Evolutionary conservation across 176 grass and related monocot species (phyloP).

Genomic region (Oryza coarctata): DNA sequence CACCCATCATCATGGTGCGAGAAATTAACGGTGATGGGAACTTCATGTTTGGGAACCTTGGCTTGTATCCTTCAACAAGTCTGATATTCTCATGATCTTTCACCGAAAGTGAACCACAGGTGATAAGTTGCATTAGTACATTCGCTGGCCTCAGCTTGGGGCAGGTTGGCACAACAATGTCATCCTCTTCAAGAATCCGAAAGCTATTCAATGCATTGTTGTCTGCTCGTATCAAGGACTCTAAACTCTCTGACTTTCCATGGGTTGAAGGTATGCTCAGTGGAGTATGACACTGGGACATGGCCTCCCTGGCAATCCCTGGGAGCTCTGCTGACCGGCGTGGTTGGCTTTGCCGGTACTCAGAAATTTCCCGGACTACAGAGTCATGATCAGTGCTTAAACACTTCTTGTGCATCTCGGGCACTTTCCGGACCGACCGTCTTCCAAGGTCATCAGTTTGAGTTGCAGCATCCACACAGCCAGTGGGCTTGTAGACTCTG

Average conservation of each 20-base stretch:
- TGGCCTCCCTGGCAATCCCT: slow-evolving; percentile 35
- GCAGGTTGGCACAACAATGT: slow-evolving; percentile 54
- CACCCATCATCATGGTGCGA: slow-evolving; percentile 62
- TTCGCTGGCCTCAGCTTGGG: slow-evolving; percentile 64
- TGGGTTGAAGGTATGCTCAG: slow-evolving; percentile 33
- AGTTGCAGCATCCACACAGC: slow-evolving; percentile 67
- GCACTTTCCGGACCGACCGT: slow-evolving; percentile 18
- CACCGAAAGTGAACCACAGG: slow-evolving; percentile 79
- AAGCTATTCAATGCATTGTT: slow-evolving; percentile 41
- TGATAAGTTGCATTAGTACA: slow-evolving; percentile 88
- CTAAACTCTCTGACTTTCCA: slow-evolving; percentile 71
- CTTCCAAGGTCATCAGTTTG: slow-evolving; percentile 69
- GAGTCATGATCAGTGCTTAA: slow-evolving; percentile 44
- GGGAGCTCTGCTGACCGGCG: slow-evolving; percentile 31
- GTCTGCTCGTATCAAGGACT: slow-evolving; percentile 75
- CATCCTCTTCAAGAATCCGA: slow-evolving; percentile 71
- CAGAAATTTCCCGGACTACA: slow-evolving; percentile 31
- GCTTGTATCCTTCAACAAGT: slow-evolving; percentile 59
- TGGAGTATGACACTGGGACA: slow-evolving; percentile 45
- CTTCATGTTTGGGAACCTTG: slow-evolving; percentile 66
- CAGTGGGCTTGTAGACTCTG: slow-evolving; percentile 49
- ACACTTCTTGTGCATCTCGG: slow-evolving; percentile 40
- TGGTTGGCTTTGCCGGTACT: slow-evolving; percentile 32
- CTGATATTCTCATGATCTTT: slow-evolving; percentile 61
- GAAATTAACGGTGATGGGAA: slow-evolving; percentile 62